Evolutionary conservation across 2,329 filamentous ascomycete species (phyloP).

Genomic region (Fusarium napiforme): DNA sequence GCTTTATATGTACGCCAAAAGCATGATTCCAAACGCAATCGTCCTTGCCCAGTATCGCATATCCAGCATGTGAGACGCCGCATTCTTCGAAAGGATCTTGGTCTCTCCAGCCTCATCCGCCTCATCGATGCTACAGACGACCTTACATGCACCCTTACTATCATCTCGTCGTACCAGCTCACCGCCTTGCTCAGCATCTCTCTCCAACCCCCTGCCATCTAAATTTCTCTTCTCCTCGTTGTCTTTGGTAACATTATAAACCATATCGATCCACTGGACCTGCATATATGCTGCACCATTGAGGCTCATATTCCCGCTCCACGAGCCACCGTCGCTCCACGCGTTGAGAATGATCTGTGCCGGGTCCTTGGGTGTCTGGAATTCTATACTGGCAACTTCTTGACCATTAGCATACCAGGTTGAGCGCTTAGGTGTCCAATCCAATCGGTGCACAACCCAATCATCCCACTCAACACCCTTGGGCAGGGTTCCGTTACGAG

Average conservation of each 20-base stretch:
- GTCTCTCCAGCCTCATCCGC: slow-evolving; percentile 42
- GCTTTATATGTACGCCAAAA: not conserved
- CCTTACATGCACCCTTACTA: slow-evolving; percentile 34
- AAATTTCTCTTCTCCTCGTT: slow-evolving; percentile 21
- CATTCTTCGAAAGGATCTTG: slow-evolving; percentile 42
- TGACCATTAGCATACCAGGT: slow-evolving; percentile 67
- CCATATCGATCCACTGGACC: slow-evolving; percentile 71
- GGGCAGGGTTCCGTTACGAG: slow-evolving; percentile 60
- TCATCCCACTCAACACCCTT: slow-evolving; percentile 58
- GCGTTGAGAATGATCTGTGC: slow-evolving; percentile 67
- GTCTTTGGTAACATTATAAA: slow-evolving; percentile 58
- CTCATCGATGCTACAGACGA: slow-evolving; percentile 51
- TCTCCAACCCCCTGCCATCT: not conserved
- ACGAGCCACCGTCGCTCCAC: slow-evolving; percentile 70
- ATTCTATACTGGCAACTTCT: slow-evolving; percentile 62
- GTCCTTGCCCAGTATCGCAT: not conserved
- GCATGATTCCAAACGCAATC: slow-evolving; percentile 1
- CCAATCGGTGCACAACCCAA: slow-evolving; percentile 69
- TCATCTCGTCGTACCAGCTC: slow-evolving; percentile 49
- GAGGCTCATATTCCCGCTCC: slow-evolving; percentile 68
- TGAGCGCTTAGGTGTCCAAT: slow-evolving; percentile 65
- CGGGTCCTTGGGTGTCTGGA: slow-evolving; percentile 65
- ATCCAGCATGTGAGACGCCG: slow-evolving; percentile 20
- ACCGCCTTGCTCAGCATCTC: slow-evolving; percentile 39
- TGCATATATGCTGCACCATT: slow-evolving; percentile 64